Evolutionary conservation across 768 basidiomycete species (phyloP), one percentile per base, ranked within the genome.

Genomic region (Tephrocybe sp.): DNA sequence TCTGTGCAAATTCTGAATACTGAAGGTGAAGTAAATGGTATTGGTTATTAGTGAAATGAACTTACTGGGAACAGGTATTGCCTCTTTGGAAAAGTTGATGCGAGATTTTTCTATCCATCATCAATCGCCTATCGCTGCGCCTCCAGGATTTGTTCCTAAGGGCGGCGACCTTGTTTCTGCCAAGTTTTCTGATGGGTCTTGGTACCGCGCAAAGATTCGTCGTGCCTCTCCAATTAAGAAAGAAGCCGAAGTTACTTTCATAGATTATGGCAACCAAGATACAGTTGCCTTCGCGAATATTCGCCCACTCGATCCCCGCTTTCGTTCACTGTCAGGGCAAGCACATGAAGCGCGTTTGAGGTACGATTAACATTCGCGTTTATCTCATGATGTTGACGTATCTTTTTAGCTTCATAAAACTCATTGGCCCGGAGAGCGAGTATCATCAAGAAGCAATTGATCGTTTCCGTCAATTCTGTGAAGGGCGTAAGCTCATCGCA

Each of bases 401-500:
- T 45, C 13, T n/a, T n/a, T 4, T 55, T 15, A 93, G 94, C 63
- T 97, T 98, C 64, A 74, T 98, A 53, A 91, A 88, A 64, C 78
- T 95, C 29, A 83, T 85, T 16, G 82, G 82, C 15, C 70, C 82
- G 8, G 83, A 87, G 8, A 93, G 86, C 65, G 97, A 99, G 52
- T 97, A 98, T 68, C 82, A 86, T 42, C 62, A 71, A 0, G 95
- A 97, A 50, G 88, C 94, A 3, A 64, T 93, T 41, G 86, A 91
- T 42, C 84, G 90, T 42, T 97, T 97, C 84, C 82, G 86, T 21
- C 67, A 77, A 13, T 73, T 94, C 16, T 90, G 88, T 57, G 93
- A 94, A 68, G 92, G 91, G n/a, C 86, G 93, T 45, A 94, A 94
- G 61, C 77, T 98, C n/a, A 74, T 98, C 42, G 97, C 94, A n/a